Evolutionary conservation across 2,329 filamentous ascomycete species (phyloP), one percentile per base, ranked within the genome.

Genomic region (Pseudocercospora eumusae): DNA sequence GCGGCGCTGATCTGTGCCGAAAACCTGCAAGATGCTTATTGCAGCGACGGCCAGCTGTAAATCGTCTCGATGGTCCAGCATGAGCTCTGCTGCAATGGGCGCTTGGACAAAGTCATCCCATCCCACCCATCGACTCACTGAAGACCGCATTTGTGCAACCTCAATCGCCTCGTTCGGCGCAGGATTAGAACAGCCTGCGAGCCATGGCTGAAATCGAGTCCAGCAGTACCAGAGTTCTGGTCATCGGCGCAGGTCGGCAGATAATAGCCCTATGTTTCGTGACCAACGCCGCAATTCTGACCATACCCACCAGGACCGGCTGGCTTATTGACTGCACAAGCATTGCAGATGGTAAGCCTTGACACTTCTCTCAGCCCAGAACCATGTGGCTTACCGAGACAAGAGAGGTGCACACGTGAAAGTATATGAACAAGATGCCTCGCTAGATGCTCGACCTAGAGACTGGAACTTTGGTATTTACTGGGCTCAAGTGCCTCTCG

Each of bases 381-480:
- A n/a, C 25, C 50, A 23, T 40, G 56, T 58, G 44, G 45, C 56
- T 50, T 13, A 58, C 56, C 44, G 13, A 47, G 18, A 36, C 20
- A 23, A 66, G 64, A 55, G 59, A 62, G 64, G 64, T 52, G 61
- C 61, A 42, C 40, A 59, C 3, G 64, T 66, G 27, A 66, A 62
- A 15, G 64, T 66, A 2, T 64, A 44, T 40, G 64, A 66, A 47
- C 61, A 66, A 57, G 64, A 66, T 36, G 52, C 57, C 8, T 66
- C 64, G 1, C 10, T 62, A 3, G 56, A 66, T 45, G 59, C 57
- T 18, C 60, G 64, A 42, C 61, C 64, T 11, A 57, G 64, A 42
- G 62, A 66, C 25, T 66, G 62, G 62, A 66, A 66, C 27, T 64
- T 66, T 25, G 64, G 62, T 2, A 66, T 66, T 5, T 66, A 66